Base-by-base conservation (phyloP, 176 grass and related monocot genomes). In the Puya raimondii region DNA sequence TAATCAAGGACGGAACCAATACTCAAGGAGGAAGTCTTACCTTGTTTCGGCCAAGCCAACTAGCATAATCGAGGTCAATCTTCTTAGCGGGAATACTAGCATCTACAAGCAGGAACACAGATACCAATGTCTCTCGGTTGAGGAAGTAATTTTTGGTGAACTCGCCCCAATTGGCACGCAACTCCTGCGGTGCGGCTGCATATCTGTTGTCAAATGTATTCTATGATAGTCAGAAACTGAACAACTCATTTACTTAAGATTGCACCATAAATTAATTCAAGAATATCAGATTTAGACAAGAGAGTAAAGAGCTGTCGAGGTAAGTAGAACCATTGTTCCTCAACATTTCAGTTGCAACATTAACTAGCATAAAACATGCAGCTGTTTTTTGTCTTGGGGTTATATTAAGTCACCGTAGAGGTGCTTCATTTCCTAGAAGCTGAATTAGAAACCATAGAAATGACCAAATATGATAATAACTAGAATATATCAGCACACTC, bases 31-130 rank as follows among this genome's bases (percentile, higher is more conserved):
- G 68, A 79, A 66, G 5, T 33, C 15, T 61, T 81, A 86, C 94
- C 86, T 90, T 88, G 20, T 97, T 97, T 81, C 85, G 79, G 66
- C 94, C 94, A 78, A 97, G 86, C 94, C 94, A 97, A 79, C 94
- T 92, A 66, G 94, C 89, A 78, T 92, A 97, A 66, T 97, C 94
- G 80, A 97, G 89, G 85, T 97, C 94, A 72, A 97, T 92, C 79
- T 97, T 87, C 74, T 97, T 97, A 54, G 86, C 82, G 48, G 94
- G 94, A 57, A 97, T 97, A 84, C 89, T 97, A 66, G 89, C 94
- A 93, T 97, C 89, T 77, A 92, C 84, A 81, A 97, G 89, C 49
- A 97, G 82, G 74, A 97, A 92, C 50, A 97, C 89, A 20, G 94
- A 92, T 12, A 97, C 86, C 61, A 97, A 78, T 70, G 79, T 81